Base-by-base conservation (phyloP, 805 yeast species). In the Spathaspora hagerdaliae region DNA sequence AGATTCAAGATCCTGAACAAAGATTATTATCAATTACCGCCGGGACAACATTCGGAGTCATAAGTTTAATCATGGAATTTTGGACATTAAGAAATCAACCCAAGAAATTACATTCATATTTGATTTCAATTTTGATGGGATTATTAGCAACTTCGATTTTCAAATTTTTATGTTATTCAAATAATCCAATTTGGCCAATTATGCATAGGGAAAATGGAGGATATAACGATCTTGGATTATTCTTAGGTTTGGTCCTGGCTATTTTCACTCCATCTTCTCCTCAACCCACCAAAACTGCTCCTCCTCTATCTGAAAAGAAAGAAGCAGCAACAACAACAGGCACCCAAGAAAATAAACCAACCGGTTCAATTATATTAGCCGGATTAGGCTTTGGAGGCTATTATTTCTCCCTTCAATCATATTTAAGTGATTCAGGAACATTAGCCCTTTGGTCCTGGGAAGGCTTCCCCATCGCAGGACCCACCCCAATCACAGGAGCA, bases 181-280 rank as follows among this genome's bases (percentile, higher is more conserved):
- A 91, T 60, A 94, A 94, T 61, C 99, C 99, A 34, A 72, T 90
- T 40, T 94, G 99, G 99, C 96, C 98, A 27, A 85, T 91, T 42
- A 83, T 94, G 91, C 83, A 90, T 61, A 74, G 74, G 13, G 77
- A 72, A 10, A 90, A 87, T 55, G 97, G 97, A 14, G 99, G 99
- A 11, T 80, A 81, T 74, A 92, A 92, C 64, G 73, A 72, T 43
- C 65, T 80, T 29, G 96, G 94, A 36, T 63, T 89, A 2, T 63
- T 72, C 4, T 48, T 85, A 42, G 96, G 95, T 19, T 54, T 83
- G 5, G 51, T 77, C 8, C 75, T 81, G 35, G 90, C 92, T 2
- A 54, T 79, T n/a, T 69, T 83, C 45, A 79, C 96, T 2, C 78
- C 83, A 29, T 29, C 32, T 9, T 7, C 10, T 7, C 10, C 3